Base-by-base conservation (phyloP, 108 stramenopile species). In the Conticribra weissflogii region DNA sequence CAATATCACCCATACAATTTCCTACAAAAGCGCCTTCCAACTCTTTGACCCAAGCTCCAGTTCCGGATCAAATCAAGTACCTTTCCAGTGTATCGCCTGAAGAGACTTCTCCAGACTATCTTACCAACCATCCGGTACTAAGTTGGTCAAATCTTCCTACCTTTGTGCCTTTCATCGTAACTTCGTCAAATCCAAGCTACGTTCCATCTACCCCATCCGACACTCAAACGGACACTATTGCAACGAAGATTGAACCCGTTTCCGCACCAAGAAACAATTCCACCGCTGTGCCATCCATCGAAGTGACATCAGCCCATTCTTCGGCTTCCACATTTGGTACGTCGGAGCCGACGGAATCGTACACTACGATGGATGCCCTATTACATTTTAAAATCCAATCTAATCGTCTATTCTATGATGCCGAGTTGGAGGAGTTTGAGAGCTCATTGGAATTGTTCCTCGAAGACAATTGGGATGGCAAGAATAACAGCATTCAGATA, bases 361-460 rank as follows among this genome's bases (percentile, higher is more conserved):
- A 51, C 23, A 30, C 44, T 21, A 60, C 25, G 0, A 30, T 70
- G 50, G 18, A 51, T 15, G 73, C 57, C 44, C 14, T 60, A 4
- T 49, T 74, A 15, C 41, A 32, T 41, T 74, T 74, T 47, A 65
- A 59, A 25, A 32, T 74, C 3, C 64, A 56, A 1, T 9, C 60
- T 3, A 48, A 45, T 8, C 19, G 31, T 29, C 9, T 51, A 29
- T 22, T 74, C 51, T n/a, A 23, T 15, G 27, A 29, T n/a, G 48
- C 21, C 18, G 29, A 56, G 4, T 25, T 64, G 33, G 45, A 54
- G 36, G n/a, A 54, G n/a, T 76, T 76, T 22, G 67, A 68, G 61
- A 25, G 30, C 27, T 54, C 62, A 18, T 28, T 67, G n/a, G 67
- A 68, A 54, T 33, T 49, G 3, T 76, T 76, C 46, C 61, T 76